Evolutionary conservation across 1,284 basidiomycete genomes (phyloP).

Genomic region (Cryptococcus hybrid): DNA sequence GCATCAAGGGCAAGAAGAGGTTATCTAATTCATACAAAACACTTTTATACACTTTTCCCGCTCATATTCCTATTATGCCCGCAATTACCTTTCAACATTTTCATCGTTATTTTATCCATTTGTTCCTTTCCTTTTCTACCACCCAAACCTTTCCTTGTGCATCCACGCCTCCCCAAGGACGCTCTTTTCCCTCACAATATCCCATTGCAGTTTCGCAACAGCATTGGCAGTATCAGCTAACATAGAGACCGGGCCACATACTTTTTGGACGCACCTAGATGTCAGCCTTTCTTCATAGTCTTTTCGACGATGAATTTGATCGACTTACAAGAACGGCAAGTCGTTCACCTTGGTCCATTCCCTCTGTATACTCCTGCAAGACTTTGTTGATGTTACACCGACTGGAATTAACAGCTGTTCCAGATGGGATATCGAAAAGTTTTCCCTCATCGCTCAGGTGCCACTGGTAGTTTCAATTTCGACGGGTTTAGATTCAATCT

Average conservation of each 20-base stretch:
- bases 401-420: neutral
- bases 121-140: neutral
- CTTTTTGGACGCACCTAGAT: neutral
- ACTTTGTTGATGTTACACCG: neutral
- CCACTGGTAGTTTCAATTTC: too few species aligned
- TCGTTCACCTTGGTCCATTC: neutral
- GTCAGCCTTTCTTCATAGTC: neutral
- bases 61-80: too few species aligned
- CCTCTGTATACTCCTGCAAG: neutral
- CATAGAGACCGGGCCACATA: constrained; percentile 4
- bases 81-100: too few species aligned
- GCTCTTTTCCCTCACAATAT: neutral
- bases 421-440: too few species aligned
- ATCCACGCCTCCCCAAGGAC: constrained; percentile 4
- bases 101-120: too few species aligned
- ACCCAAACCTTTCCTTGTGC: constrained; percentile 5
- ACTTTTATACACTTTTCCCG: too few species aligned
- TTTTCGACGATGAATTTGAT: neutral
- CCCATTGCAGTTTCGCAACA: neutral
- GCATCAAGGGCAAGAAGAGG: too few species aligned
- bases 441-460: neutral
- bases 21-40: too few species aligned
- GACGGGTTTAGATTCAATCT: too few species aligned
- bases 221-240: neutral
- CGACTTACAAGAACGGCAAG: constrained; percentile 1